Evolutionary conservation across 352 stramenopile species (phyloP), one percentile per base, ranked within the genome.

Genomic region (Blastocystis hominis): DNA sequence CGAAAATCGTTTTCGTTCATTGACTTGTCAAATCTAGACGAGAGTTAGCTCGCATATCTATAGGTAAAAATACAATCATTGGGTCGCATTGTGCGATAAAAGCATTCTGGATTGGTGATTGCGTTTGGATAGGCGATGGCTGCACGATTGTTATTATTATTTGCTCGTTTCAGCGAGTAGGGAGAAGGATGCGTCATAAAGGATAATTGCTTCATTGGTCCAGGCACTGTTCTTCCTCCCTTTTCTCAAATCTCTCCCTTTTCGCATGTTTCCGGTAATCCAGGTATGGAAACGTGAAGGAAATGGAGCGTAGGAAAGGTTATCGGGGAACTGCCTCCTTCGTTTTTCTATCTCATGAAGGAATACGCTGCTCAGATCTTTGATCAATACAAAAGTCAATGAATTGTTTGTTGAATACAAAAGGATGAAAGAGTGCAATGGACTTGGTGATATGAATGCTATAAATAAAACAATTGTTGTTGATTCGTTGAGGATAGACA

Each of bases 111-210:
- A 80, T 80, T 44, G 70, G 70, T 42, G 70, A 80, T 38, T 38
- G 63, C 30, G 70, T 80, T 36, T 17, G 17, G 0, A 80, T 80
- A 24, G 70, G 70, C 30, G 50, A 38, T 30, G 17, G 42, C 24
- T 80, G 70, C 36, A 46, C 40, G 4, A 30, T 80, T 2, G 70
- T 80, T 24, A 47, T 63, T 9, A 36, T 34, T 64, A 9, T 15
- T 1, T 80, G 62, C 38, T 80, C 1, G 3, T 24, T 3, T 20
- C 36, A 5, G 63, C 50, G 5, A 42, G 17, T 80, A 80, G 70
- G 54, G 54, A 66, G 70, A 80, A 62, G 70, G 70, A 64, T 80
- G 70, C 30, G 70, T 80, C 7, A 80, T 80, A 3, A 80, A 64
- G 44, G 70, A 80, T 24, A 80, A 80, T 80, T 80, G 70, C 34